These are phyloP conservation scores for Parmales sp. DNA, from an alignment of 108 stramenopile species.

Conservation along the genomic window DNA sequence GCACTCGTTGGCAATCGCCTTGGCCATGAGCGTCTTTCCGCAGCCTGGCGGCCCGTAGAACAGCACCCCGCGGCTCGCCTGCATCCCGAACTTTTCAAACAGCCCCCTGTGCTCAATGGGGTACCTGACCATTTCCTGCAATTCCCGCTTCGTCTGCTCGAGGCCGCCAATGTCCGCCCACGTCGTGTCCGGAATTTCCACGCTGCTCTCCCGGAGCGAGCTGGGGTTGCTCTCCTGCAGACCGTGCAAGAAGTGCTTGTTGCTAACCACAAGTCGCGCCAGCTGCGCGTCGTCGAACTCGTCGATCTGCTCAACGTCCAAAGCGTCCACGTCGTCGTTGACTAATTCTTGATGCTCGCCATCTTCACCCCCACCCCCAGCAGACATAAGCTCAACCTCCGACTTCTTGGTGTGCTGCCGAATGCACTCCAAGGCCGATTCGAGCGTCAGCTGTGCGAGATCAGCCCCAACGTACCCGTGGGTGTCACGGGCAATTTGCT, in stretches of 20 bases:
- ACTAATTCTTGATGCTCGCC: constrained; percentile 71
- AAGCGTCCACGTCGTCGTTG: constrained; percentile 36
- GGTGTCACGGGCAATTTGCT: constrained; percentile 82
- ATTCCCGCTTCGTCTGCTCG: constrained; percentile 95
- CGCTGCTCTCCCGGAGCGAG: constrained; percentile 83
- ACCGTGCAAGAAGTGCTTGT: constrained; percentile 85
- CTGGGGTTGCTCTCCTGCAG: constrained; percentile 76
- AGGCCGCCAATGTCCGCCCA: constrained; percentile 98
- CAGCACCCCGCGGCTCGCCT: constrained; percentile 89
- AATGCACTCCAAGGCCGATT: constrained; percentile 90
- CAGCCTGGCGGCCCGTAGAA: constrained; percentile 99
- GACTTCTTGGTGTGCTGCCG: constrained; percentile 69
- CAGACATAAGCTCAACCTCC: no score
- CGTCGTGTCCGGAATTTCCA: constrained; percentile 87
- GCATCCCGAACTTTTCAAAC: constrained; percentile 94
- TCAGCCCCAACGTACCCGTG: constrained; percentile 98
- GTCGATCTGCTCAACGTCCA: background rate
- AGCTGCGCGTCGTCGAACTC: constrained; percentile 21
- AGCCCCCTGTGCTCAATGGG: constrained; percentile 94
- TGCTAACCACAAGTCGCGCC: constrained; percentile 65
- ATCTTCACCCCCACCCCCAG: no score
- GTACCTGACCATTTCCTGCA: constrained; percentile 96
- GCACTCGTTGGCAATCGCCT: constrained; percentile 98
- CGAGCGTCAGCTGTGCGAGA: constrained; percentile 86
- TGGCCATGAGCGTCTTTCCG: constrained; percentile 97